Base-by-base conservation (phyloP, 2,329 filamentous ascomycete species). In the Ceratocystis papillata region DNA sequence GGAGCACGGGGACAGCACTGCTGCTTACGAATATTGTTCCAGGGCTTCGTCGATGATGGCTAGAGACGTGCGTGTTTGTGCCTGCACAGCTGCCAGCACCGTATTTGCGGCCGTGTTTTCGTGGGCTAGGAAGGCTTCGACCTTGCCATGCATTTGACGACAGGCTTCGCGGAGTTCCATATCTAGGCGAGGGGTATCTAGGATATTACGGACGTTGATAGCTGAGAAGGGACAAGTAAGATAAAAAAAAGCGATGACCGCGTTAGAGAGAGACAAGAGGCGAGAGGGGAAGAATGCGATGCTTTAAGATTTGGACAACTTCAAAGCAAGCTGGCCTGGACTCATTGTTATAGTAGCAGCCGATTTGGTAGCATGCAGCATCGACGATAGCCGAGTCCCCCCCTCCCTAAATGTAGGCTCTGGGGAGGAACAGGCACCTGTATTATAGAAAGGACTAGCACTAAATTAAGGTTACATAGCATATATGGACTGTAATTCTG, bases 21-120 rank as follows among this genome's bases (percentile, higher is more conserved):
- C 7, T 76, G 64, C 83, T 67, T 77, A 94, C 86, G 82, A 82
- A 75, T 96, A 97, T 73, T 81, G 81, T 69, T 83, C 76, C 72
- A 96, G 78, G 15, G 92, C 89, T 71, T 90, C 83, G 68, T 84
- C 82, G 67, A 96, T 85, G 25, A 96, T 85, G 25, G 76, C 80
- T 72, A 96, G 80, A 28, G 90, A 87, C 64, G 83, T 79, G 68
- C 84, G 82, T 59, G 89, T 88, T 78, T 94, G 91, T 67, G 78
- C 76, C 76, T 96, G 92, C 33, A 91, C 84, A 65, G 79, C 79
- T 70, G 77, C 79, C 67, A 92, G 76, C 20, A 33, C 45, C n/a
- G 41, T 25, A 22, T 53, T 25, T 48, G 83, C 75, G 65, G 83
- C 80, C 2, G 80, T 77, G 67, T 83, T 78, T 41, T 83, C 75